These are phyloP conservation scores for Mycena amicta DNA, from an alignment of 768 basidiomycete genomes.

Conservation along the genomic window DNA sequence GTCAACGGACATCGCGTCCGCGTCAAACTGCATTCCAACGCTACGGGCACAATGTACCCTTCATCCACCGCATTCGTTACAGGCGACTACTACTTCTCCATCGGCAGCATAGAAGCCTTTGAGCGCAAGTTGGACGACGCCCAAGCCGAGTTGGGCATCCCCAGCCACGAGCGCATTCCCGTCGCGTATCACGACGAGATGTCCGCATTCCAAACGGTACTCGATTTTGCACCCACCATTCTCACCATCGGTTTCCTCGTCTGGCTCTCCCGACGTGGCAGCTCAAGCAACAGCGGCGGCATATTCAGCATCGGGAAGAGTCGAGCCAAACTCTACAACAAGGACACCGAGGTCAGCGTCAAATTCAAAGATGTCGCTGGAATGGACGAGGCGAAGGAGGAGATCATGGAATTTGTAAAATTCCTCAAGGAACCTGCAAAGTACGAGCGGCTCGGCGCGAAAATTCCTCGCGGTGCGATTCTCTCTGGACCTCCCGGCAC, in stretches of 20 bases:
- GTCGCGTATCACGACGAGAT: slow-evolving; percentile 97
- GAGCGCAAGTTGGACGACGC: slow-evolving; percentile 95
- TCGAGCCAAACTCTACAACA: slow-evolving; percentile 92
- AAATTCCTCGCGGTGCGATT: slow-evolving; percentile 95
- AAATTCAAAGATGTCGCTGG: slow-evolving; percentile 98
- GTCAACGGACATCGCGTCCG: slow-evolving; percentile 90
- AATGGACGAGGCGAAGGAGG: slow-evolving; percentile 99
- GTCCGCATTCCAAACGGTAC: slow-evolving; percentile 74
- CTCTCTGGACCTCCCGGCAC: slow-evolving; percentile 96
- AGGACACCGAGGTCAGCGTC: slow-evolving; percentile 91
- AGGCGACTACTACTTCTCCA: slow-evolving; percentile 90
- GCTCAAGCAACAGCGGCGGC: slow-evolving; percentile 73
- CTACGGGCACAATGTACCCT: slow-evolving; percentile 78
- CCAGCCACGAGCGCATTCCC: slow-evolving; percentile 90
- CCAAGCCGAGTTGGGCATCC: slow-evolving; percentile 89
- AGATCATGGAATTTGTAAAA: slow-evolving; percentile 99
- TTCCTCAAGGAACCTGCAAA: slow-evolving; percentile 94
- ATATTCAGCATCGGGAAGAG: slow-evolving; percentile 98
- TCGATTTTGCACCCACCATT: slow-evolving; percentile 94
- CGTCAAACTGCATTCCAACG: slow-evolving; percentile 90
- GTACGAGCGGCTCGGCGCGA: slow-evolving; percentile 96
- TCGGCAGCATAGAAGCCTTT: slow-evolving; percentile 95
- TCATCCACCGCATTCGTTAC: slow-evolving; percentile 45
- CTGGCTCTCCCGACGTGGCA: slow-evolving; percentile 79
- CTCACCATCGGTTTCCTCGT: slow-evolving; percentile 88